These are phyloP conservation scores for Eruca vesicaria DNA, from an alignment of 441 rosid genomes.

Conservation along the genomic window DNA sequence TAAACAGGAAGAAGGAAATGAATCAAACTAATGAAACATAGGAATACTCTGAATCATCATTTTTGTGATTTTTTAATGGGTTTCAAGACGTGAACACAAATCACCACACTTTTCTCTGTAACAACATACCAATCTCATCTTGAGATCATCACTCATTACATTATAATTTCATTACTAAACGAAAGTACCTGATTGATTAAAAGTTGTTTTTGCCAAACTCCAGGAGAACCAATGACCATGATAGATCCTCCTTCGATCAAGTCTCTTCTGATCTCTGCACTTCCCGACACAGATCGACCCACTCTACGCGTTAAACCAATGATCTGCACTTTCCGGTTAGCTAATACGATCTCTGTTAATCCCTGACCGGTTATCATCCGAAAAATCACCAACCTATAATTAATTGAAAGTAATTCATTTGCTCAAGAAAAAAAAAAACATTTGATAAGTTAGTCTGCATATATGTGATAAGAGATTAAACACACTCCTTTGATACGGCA, in stretches of 20 bases:
- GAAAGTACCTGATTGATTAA: constrained; percentile 93
- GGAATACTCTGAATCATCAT: neutral
- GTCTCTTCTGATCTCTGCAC: constrained; percentile 78
- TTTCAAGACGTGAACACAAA: too few relatives aligned
- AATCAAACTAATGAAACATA: neutral
- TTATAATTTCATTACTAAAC: neutral
- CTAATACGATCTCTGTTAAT: constrained; percentile 92
- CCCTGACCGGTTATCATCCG: constrained; percentile 93
- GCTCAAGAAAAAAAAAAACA: constrained; percentile 1
- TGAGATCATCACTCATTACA: neutral
- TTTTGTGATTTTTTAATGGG: too few relatives aligned
- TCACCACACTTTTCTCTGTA: too few relatives aligned
- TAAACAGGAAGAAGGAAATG: constrained; percentile 3
- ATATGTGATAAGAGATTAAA: neutral
- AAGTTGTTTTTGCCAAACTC: constrained; percentile 97
- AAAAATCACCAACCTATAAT: constrained; percentile 83
- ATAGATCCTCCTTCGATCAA: constrained; percentile 86
- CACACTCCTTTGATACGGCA: too few relatives aligned
- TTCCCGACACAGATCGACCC: constrained; percentile 86
- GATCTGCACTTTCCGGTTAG: constrained; percentile 77
- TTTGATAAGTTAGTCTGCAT: constrained; percentile 1
- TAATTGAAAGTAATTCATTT: neutral
- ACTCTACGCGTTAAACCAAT: constrained; percentile 95
- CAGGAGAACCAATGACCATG: constrained; percentile 91
- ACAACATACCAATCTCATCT: neutral